Evolutionary conservation across 768 basidiomycete species (phyloP), one percentile per base, ranked within the genome.

Genomic region (Vishniacozyma victoriae): DNA sequence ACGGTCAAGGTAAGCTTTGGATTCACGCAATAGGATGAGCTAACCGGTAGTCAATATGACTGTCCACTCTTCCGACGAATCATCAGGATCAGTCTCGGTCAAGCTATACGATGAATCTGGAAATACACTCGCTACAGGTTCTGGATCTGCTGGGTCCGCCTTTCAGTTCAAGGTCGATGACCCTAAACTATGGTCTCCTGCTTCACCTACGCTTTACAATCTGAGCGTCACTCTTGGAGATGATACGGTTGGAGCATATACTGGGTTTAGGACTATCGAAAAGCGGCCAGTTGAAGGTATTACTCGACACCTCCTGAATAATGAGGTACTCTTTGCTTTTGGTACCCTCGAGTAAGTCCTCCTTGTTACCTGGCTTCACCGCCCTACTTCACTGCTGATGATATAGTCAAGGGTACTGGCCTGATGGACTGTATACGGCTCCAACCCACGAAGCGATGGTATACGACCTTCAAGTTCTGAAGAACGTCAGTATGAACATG

Each of bases 381-480:
- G 15, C 26, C 5, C 35, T 22, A 25, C 44, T 36, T 3, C 5
- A 35, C 41, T 38, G 20, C 16, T 25, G 26, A 25, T 14, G 27
- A 14, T 19, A 0, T 18, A 58, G 57, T 26, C 57, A 58, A 44
- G 57, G 57, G 24, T 58, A 50, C 46, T 58, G 57, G 57, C 57
- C 57, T n/a, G 57, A 58, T 31, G 57, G 57, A 11, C 13, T 58
- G 3, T 58, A 54, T 41, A 54, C 52, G 0, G 52, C 57, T 11
- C 57, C 57, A n/a, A 40, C 39, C 11, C 40, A 51, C 41, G 57
- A 54, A 37, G 57, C 57, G 2, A 54, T 58, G 52, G 41, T 39
- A 12, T 58, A 50, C 42, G 57, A 58, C 43, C 23, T 58, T n/a
- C 14, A 58, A 20, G 41, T 24, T 22, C 44, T 58, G 16, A 46